Evolutionary conservation across 306 rosid genomes (phyloP).

Genomic region (Quercus aquifolioides): DNA sequence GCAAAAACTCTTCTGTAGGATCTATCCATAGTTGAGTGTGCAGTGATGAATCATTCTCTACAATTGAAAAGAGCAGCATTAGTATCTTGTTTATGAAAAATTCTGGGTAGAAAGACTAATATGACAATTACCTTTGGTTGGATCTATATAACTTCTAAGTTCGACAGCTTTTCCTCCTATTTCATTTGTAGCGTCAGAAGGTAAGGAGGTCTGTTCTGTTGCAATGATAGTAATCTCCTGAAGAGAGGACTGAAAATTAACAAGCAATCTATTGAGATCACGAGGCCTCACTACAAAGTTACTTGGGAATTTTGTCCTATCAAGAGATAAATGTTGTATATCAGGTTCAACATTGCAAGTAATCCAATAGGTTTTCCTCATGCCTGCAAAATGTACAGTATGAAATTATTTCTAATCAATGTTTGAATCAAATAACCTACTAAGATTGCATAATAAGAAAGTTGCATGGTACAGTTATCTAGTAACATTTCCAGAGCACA

Average conservation of each 20-base stretch:
- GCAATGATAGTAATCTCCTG: slow-evolving; percentile 92
- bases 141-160: slow-evolving; percentile 89
- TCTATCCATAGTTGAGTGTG: slow-evolving; percentile 98
- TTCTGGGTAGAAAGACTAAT: slow-evolving; percentile 2
- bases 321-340: slow-evolving; percentile 82
- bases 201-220: slow-evolving; percentile 71
- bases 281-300: slow-evolving; percentile 84
- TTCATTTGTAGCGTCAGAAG: slow-evolving; percentile 70
- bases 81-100: slow-evolving; percentile 15
- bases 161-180: slow-evolving; percentile 94
- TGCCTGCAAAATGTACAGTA: slow-evolving; percentile 51
- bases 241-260: slow-evolving; percentile 89
- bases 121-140: slow-evolving; percentile 68
- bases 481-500: not conserved
- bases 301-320: slow-evolving; percentile 73
- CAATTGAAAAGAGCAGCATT: slow-evolving; percentile 22
- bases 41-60: slow-evolving; percentile 74
- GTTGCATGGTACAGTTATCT: not conserved
- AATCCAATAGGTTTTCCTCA: slow-evolving; percentile 82
- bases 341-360: slow-evolving; percentile 90
- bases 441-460: not conserved
- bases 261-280: slow-evolving; percentile 80
- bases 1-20: slow-evolving; percentile 88
- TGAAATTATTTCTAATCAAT: not conserved
- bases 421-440: not conserved